phyloP scores from a whole-genome alignment of 169 alveolate genomes.

The Plasmodium adleri region DNA sequence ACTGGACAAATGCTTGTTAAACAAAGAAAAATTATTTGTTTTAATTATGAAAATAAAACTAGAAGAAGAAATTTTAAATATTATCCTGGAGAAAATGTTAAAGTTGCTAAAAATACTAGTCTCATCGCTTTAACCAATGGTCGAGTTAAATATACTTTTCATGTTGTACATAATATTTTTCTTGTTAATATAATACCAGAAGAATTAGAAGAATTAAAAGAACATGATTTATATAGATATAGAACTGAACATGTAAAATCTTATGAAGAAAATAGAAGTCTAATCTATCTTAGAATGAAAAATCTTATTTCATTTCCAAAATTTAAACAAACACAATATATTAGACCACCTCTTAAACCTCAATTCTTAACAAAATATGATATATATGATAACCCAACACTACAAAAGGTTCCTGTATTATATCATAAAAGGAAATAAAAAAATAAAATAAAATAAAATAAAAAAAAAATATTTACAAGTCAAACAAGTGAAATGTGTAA shows the following conservation, averaged over 20 bases:
- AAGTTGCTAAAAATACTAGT: conserved; percentile 85
- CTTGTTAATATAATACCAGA: conserved; percentile 91
- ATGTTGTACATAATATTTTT: conserved; percentile 82
- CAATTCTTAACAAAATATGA: conserved; percentile 82
- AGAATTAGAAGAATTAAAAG: conserved; percentile 86
- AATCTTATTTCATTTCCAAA: conserved; percentile 81
- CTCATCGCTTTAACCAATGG: conserved; percentile 85
- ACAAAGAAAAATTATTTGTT: conserved; percentile 86
- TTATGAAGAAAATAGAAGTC: conserved; percentile 88
- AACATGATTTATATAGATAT: conserved; percentile 90
- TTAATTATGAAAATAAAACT: conserved; percentile 82
- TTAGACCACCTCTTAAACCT: conserved; percentile 88
- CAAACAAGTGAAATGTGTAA: not conserved
- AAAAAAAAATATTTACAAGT: not conserved
- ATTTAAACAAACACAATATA: conserved; percentile 48
- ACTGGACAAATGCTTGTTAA: conserved; percentile 85
- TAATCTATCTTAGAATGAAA: conserved; percentile 84
- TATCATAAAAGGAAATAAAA: conserved; percentile 45
- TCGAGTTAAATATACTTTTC: conserved; percentile 90
- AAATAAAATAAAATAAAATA: no score
- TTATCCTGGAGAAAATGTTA: conserved; percentile 89
- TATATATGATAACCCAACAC: conserved; percentile 86
- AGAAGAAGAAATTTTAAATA: conserved; percentile 86
- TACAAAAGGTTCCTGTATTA: conserved; percentile 79
- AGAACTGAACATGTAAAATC: conserved; percentile 90